Base-by-base conservation (phyloP, 108 stramenopile genomes). In the Fistulifera pelliculosa region DNA sequence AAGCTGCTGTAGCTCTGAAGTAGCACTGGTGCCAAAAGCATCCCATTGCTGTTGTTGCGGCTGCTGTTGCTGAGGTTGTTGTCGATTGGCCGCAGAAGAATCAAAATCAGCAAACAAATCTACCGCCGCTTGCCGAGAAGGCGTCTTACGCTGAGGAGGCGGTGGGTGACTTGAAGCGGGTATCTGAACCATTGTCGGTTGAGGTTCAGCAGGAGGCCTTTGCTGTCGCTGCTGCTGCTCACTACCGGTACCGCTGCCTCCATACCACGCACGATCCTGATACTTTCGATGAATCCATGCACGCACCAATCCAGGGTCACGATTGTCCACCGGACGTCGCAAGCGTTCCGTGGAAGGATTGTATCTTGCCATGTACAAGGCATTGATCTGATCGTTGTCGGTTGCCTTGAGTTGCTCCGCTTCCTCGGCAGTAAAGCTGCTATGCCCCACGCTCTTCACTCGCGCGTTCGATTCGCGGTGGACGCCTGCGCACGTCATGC, bases 221-320 rank as follows among this genome's bases (percentile, higher is more conserved):
- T 50, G 56, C 39, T 64, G 47, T 35, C 38, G 52, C 47, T 69
- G 53, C 23, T 12, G 71, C 43, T 15, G 71, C 38, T 41, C 19
- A 75, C 15, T 41, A 64, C 52, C 56, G 40, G 12, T 48, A 27
- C 0, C 54, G 49, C n/a, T 54, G 47, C 6, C 35, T 12, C 41
- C 58, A 47, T 57, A 74, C 85, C 85, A 91, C 18, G 62, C 55
- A 47, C 79, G 82, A 27, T 82, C 85, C 24, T 68, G 47, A 53
- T 91, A 91, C 63, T 87, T 87, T 38, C 60, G 54, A 14, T 67
- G 73, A 54, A 91, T 84, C 89, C 89, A 91, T 13, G 71, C 58
- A 0, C 80, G 53, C 22, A 91, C 50, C 35, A 68, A 66, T 21
- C 78, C 65, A 56, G 73, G 59, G 52, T 91, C 70, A 28, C 60